Evolutionary conservation across 768 basidiomycete species (phyloP).

Genomic region (Podaxis sp.): DNA sequence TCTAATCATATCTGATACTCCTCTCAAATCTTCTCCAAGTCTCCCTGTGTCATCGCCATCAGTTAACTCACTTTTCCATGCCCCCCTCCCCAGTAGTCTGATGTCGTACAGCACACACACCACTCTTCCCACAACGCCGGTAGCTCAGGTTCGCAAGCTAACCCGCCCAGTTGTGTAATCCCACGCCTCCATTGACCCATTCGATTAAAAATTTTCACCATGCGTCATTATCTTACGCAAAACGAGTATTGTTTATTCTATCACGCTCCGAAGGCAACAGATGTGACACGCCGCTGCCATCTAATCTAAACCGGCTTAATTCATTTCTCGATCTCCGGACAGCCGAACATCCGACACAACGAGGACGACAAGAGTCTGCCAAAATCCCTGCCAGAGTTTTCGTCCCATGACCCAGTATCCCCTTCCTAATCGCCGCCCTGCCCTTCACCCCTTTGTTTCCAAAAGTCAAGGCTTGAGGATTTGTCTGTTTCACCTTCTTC

Average conservation of each 20-base stretch:
- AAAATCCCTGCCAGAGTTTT: not conserved
- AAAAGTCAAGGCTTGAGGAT: not conserved
- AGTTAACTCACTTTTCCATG: not conserved
- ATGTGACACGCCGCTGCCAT: not conserved
- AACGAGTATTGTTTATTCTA: not conserved
- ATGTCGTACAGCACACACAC: not conserved
- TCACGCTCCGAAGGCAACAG: not conserved
- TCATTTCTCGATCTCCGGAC: not conserved
- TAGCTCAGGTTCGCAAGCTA: not conserved
- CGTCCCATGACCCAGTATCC: not conserved
- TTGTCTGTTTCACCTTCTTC: not conserved
- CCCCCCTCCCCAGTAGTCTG: not conserved
- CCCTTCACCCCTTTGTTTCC: not conserved
- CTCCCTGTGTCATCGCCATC: not conserved
- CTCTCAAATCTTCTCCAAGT: not conserved
- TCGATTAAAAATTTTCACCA: not conserved
- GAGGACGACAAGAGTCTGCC: not conserved
- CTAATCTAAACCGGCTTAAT: slow-evolving; percentile 1
- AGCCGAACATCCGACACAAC: not conserved
- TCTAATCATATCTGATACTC: slow-evolving; percentile 1
- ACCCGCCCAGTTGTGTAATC: not conserved
- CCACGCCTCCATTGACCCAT: not conserved
- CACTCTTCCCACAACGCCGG: slow-evolving; percentile 1
- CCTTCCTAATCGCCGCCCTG: not conserved
- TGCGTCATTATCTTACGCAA: slow-evolving; percentile 3